A percentile compares a stretch with the other conserved stretches of the same genome.
phyloP scores from a whole-genome alignment of 1,139 yeast species.

The Hyphopichia pseudoburtonii region DNA sequence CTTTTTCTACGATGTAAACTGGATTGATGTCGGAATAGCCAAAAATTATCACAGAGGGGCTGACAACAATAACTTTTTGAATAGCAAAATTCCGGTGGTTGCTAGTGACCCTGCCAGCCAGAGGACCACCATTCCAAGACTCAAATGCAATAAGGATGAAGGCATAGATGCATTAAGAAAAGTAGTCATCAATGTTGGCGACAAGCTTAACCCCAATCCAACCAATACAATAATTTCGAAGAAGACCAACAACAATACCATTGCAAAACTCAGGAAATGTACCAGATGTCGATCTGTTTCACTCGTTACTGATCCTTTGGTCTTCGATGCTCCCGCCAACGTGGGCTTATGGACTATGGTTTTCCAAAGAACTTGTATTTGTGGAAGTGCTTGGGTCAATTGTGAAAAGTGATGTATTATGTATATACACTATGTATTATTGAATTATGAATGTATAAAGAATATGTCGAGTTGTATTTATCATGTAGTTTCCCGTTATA shows the following conservation, averaged over 20 bases:
- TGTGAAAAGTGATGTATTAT: slow-evolving; percentile 7
- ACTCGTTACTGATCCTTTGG: slow-evolving; percentile 45
- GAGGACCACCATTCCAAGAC: slow-evolving; percentile 18
- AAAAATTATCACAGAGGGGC: slow-evolving; percentile 4
- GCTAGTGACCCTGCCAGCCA: slow-evolving; percentile 8
- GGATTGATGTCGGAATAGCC: slow-evolving; percentile 57
- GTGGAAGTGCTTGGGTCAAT: slow-evolving; percentile 77
- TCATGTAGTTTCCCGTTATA: too few relatives aligned
- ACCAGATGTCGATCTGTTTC: slow-evolving; percentile 69
- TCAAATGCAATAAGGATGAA: slow-evolving; percentile 22
- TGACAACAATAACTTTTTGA: neutral
- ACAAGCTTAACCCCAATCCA: slow-evolving; percentile 23
- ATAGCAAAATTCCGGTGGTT: slow-evolving; percentile 5
- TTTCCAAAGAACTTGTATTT: slow-evolving; percentile 72
- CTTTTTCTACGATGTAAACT: slow-evolving; percentile 66
- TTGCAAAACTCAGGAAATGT: slow-evolving; percentile 47
- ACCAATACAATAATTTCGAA: slow-evolving; percentile 10
- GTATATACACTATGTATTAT: too few relatives aligned
- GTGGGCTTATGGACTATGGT: slow-evolving; percentile 68
- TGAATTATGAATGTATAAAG: too few relatives aligned
- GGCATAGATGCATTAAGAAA: slow-evolving; percentile 49
- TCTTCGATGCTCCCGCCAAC: slow-evolving; percentile 35
- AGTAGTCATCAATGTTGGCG: slow-evolving; percentile 24
- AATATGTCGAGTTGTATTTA: too few relatives aligned
- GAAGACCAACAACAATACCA: slow-evolving; percentile 9